Conservation (phyloP, 2,329 filamentous ascomycete genomes). For the Orbilia blumenaviensis region DNA sequence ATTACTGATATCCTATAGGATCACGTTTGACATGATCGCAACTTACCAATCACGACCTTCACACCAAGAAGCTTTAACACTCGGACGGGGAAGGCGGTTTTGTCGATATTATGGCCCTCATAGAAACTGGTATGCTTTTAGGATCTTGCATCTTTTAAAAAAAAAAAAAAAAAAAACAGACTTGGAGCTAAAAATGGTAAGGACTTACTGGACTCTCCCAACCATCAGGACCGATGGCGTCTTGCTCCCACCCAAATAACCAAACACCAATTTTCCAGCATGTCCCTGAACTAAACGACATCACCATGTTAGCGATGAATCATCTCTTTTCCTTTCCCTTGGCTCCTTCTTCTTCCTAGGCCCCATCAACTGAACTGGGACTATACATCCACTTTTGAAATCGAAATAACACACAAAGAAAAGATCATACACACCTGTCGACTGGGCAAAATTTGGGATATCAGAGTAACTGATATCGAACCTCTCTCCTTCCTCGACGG, state of each 20-base stretch:
- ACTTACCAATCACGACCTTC: conserved; percentile 64
- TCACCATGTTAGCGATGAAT: conserved; percentile 17
- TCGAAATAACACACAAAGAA: neutral
- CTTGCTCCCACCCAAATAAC: conserved; percentile 66
- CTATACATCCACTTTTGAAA: neutral
- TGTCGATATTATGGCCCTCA: conserved; percentile 72
- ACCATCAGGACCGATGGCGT: conserved; percentile 71
- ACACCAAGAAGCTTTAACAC: conserved; percentile 72
- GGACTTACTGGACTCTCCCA: conserved; percentile 71
- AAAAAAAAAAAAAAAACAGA: neutral
- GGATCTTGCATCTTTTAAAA: neutral
- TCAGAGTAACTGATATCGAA: conserved; percentile 68
- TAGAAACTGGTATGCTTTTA: conserved; percentile 67
- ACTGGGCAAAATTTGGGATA: conserved; percentile 71
- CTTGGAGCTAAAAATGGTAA: neutral
- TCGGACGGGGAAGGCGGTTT: conserved; percentile 71
- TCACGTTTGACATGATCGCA: conserved; percentile 61
- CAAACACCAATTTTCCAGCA: conserved; percentile 73
- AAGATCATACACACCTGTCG: conserved; percentile 65
- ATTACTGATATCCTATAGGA: neutral
- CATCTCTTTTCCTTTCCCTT: neutral
- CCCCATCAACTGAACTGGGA: neutral
- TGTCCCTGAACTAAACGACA: conserved; percentile 66
- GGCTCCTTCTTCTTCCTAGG: neutral
- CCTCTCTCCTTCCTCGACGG: conserved; percentile 65